Evolutionary conservation across 2,329 filamentous ascomycete genomes (phyloP).

Genomic region (Diaporthe sp.): DNA sequence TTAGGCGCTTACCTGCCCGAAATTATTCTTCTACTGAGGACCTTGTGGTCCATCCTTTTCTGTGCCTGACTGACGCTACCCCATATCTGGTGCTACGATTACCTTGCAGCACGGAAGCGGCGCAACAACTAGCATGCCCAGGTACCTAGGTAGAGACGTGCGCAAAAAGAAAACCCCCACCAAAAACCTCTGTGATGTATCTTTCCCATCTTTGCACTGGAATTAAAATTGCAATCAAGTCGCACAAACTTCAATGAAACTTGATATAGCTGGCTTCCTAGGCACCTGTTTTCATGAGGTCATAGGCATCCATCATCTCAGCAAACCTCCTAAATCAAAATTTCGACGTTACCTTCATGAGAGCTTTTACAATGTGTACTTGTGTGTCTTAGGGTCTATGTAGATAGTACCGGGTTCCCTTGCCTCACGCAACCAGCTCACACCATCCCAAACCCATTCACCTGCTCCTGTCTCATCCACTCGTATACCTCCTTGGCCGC

Average conservation of each 20-base stretch:
- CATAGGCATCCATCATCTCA: background rate
- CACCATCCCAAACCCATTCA: background rate
- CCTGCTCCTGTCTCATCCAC: conserved; percentile 11
- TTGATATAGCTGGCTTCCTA: background rate
- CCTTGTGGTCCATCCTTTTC: background rate
- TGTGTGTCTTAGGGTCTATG: background rate
- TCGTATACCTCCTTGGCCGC: conserved; percentile 42
- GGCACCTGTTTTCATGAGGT: background rate
- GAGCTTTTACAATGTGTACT: background rate
- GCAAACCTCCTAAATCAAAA: background rate
- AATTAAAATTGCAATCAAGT: background rate
- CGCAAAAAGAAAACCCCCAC: no score
- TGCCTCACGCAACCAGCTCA: background rate
- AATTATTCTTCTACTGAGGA: background rate
- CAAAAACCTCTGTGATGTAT: no score
- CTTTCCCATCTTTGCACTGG: background rate
- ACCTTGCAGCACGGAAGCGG: background rate
- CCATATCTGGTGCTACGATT: background rate
- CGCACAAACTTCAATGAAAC: background rate
- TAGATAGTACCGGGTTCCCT: background rate
- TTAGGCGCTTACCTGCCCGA: background rate
- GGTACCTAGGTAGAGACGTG: no score
- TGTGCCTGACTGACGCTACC: background rate
- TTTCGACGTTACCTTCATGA: background rate
- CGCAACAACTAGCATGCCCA: no score